Evolutionary conservation across 1,284 basidiomycete species (phyloP), one percentile per base, ranked within the genome.

Genomic region (Dichomitus squalens): DNA sequence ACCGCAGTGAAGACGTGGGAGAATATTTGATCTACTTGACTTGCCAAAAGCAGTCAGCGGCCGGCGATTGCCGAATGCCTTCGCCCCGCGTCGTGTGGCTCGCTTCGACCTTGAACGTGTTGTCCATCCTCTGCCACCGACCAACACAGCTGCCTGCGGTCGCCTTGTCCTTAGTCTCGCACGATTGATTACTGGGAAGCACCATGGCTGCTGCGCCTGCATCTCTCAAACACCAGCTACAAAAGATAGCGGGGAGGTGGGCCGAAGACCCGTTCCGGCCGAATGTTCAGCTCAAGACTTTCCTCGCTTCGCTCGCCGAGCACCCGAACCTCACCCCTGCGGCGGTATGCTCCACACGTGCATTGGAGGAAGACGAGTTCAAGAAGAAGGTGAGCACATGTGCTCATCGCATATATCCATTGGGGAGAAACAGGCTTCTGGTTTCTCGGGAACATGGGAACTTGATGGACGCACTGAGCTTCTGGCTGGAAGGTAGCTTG

Each of bases 181-280:
- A n/a, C n/a, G n/a, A n/a, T n/a, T n/a, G n/a, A n/a, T n/a, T n/a
- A n/a, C n/a, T n/a, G n/a, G n/a, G n/a, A n/a, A n/a, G n/a, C n/a
- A n/a, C 20, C 43, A 64, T 75, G 40, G 65, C 74, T 25, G 73
- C 75, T 58, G 31, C 41, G 16, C 50, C 49, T 25, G n/a, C 38
- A 1, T 68, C 29, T 20, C 44, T 81, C 9, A 73, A 77, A 0
- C 78, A 79, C 53, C 79, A 81, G 65, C 76, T 90, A 59, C 73
- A 71, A 47, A 68, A 71, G 12, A 78, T 89, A 50, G 85, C 86
- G 1, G 65, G 75, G 55, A 66, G 73, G 47, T 92, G 89, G 87
- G 79, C 82, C 7, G 73, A 72, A 25, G 90, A 92, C 64, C 87
- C 87, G 1, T 87, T 92, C 68, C 79, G 89, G 3, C 88, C 88